phyloP scores from a whole-genome alignment of 768 basidiomycete species.

The Trametes maxima region DNA sequence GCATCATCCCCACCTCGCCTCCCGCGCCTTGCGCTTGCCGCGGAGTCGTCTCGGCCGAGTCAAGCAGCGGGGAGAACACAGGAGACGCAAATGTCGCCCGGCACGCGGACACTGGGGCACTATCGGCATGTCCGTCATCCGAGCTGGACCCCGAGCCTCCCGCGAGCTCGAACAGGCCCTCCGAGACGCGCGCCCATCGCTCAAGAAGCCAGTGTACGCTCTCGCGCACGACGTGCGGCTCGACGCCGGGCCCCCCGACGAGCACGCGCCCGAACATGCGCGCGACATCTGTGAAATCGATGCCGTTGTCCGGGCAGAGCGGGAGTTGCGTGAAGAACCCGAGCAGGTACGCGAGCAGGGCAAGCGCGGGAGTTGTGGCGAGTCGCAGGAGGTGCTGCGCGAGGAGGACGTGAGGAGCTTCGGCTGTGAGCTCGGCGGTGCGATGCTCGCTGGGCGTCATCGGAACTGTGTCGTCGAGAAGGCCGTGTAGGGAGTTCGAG shows the following conservation, averaged over 20 bases:
- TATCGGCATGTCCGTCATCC: constrained; percentile 1
- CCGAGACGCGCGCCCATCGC: constrained; percentile 21
- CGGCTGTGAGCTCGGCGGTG: constrained; percentile 23
- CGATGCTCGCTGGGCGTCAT: constrained; percentile 11
- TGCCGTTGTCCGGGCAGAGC: constrained; percentile 50
- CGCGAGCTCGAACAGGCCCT: constrained; percentile 18
- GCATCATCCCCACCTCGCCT: neutral
- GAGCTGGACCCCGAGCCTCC: neutral
- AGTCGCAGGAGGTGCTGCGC: constrained; percentile 55
- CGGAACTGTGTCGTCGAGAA: neutral
- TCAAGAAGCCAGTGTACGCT: constrained; percentile 32
- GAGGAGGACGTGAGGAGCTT: constrained; percentile 38
- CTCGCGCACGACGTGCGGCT: neutral
- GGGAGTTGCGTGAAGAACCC: constrained; percentile 55
- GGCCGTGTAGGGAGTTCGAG: neutral
- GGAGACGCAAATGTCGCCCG: neutral
- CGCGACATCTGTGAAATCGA: constrained; percentile 48
- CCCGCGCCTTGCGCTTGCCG: neutral
- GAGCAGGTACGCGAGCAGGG: constrained; percentile 47
- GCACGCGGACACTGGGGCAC: neutral
- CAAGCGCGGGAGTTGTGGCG: constrained; percentile 44
- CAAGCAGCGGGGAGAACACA: neutral
- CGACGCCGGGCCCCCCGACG: constrained; percentile 35
- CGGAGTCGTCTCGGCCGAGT: constrained; percentile 4
- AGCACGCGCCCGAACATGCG: constrained; percentile 48